Percentiles rank a stretch among this genome's conserved stretches.
phyloP scores from a whole-genome alignment of 2,329 filamentous ascomycete genomes.

The Phoma sp. region DNA sequence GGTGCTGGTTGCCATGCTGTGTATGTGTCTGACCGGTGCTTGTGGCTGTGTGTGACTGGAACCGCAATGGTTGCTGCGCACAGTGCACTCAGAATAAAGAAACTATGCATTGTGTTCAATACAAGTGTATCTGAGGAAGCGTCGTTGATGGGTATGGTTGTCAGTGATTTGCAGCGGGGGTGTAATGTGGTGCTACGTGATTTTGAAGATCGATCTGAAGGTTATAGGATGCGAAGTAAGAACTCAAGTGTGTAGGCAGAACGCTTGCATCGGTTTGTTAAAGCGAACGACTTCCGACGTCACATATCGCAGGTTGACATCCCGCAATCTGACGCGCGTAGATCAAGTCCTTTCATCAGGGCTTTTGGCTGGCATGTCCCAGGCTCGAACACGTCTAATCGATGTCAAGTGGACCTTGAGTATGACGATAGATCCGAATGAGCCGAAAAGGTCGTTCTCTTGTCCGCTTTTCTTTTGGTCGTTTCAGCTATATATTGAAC shows the following conservation, averaged over 20 bases:
- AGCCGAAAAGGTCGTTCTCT: not conserved
- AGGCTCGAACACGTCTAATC: not conserved
- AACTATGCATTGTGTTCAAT: conserved; percentile 21
- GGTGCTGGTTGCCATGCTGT: conserved; percentile 25
- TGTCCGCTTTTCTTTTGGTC: not conserved
- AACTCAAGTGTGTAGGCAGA: not conserved
- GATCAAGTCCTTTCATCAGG: conserved; percentile 5
- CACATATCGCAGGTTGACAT: not conserved
- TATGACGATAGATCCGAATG: not conserved
- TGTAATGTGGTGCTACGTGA: not conserved
- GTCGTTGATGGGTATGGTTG: not conserved
- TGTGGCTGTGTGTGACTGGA: conserved; percentile 14
- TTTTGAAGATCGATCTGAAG: no score
- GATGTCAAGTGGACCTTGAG: not conserved
- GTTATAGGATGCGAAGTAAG: no score
- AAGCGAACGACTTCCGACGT: not conserved
- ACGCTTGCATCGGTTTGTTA: not conserved
- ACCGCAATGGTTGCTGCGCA: conserved; percentile 21
- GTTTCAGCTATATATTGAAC: not conserved
- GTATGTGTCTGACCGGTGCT: conserved; percentile 1
- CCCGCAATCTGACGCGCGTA: not conserved
- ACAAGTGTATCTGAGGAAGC: not conserved
- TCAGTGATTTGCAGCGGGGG: not conserved
- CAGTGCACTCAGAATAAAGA: conserved; percentile 21
- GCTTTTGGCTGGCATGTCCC: conserved; percentile 1